Conservation (phyloP, 768 basidiomycete genomes). For the Suillus americanus region DNA sequence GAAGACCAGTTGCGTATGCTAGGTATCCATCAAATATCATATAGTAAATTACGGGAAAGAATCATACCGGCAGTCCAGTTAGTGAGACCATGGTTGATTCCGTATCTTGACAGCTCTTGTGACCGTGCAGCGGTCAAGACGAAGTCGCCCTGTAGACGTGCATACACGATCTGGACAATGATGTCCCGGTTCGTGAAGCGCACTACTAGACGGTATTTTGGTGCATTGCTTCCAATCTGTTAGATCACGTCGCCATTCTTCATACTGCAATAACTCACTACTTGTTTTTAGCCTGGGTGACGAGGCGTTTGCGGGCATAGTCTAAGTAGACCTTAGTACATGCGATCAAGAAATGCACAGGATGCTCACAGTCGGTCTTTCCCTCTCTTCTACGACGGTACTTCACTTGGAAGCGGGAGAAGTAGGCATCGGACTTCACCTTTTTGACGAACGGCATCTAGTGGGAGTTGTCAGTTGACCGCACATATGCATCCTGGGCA, state of each 20-base stretch:
- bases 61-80: constrained; percentile 93
- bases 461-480: constrained; percentile 18
- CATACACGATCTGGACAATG: constrained; percentile 94
- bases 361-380: constrained; percentile 90
- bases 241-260: constrained; percentile 7
- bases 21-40: constrained; percentile 7
- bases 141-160: constrained; percentile 96
- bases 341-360: background rate
- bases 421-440: constrained; percentile 95
- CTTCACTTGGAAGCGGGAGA: constrained; percentile 98
- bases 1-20: constrained; percentile 98
- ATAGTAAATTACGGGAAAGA: background rate
- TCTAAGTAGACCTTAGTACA: constrained; percentile 45
- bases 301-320: constrained; percentile 96
- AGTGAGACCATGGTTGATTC: constrained; percentile 96
- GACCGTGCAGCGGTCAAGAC: constrained; percentile 87
- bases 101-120: constrained; percentile 90
- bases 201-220: constrained; percentile 98
- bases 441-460: constrained; percentile 98
- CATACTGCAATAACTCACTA: constrained; percentile 53
- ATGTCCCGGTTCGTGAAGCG: constrained; percentile 98
- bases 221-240: constrained; percentile 66
- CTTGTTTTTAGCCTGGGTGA: constrained; percentile 99
- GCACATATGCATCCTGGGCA: constrained; percentile 27
- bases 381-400: constrained; percentile 97